Base-by-base conservation (phyloP, 352 stramenopile species). In the Saprolegnia parasitica region DNA sequence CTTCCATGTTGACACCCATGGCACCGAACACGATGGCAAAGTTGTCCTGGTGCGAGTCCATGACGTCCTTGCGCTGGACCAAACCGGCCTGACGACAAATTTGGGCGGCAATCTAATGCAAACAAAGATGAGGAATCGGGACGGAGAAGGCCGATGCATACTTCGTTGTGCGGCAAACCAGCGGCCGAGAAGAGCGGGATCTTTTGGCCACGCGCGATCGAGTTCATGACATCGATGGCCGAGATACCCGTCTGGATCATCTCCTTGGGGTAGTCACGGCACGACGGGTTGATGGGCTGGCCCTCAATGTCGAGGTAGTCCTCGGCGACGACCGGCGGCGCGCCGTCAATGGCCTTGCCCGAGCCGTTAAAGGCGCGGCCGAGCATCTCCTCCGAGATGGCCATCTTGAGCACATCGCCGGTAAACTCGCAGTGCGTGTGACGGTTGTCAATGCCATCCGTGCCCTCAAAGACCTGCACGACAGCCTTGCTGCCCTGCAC, bases 221-320 rank as follows among this genome's bases (percentile, higher is more conserved):
- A 98, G 89, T 99, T 99, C 97, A 99, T 99, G 35, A 99, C 96
- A 83, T 99, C 97, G 81, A 99, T 99, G 64, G 97, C 97, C 32
- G 96, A 99, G 72, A 99, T 99, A 78, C 97, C 97, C 40, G 97
- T 99, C 81, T 99, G 97, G 76, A 99, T 99, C 97, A 99, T 99
- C 74, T 98, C 96, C 86, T 99, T 99, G 71, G 97, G 97, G 82
- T 99, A 99, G 78, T 99, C 96, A 81, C 97, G 93, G 74, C 95
- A 98, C 65, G 89, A 99, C 42, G 97, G 97, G 85, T 99, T 99
- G 82, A 99, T 99, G 65, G 97, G 96, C 81, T 99, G 96, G 54
- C 97, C 97, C 79, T 99, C 96, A 74, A 99, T 99, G 77, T 99
- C 97, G 39, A 99, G 76, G 76, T 99, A 99, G 71, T 98, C 96